Base-by-base conservation (phyloP, 257 asterid genomes). In the Solanum bulbocastanum region DNA sequence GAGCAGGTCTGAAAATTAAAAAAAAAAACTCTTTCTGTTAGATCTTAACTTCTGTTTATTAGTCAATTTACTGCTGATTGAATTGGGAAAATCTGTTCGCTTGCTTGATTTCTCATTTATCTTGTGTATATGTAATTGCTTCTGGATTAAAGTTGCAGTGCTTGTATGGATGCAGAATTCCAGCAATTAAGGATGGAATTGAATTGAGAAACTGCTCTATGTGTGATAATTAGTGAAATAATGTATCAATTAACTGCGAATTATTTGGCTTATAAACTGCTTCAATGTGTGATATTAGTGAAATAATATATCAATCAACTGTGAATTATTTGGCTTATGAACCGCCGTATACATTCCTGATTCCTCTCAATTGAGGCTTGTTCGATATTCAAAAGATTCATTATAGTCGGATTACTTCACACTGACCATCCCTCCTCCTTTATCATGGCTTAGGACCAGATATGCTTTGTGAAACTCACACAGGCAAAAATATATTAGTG, bases 1-100 rank as follows among this genome's bases (percentile, higher is more conserved):
- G 94, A 3, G 98, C 99, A 89, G 98, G 99, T 96, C 32, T 65
- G 39, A 40, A 14, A 42, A 1, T 3, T 2, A 6, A 18, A 13
- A 22, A 2, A 9, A 12, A 7, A 32, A 6, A 6, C 25, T 35
- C 22, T 27, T 49, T 65, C 22, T 25, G 8, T 23, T 56, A 15
- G 65, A 87, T 79, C 87, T 86, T 46, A 56, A 71, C 14, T 75
- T 87, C 3, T 5, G 7, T 74, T 86, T 13, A 13, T 22, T 86
- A 40, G 35, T 87, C 42, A 42, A 25, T 58, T 83, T 79, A 42
- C 46, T 33, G 78, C 37, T 40, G 85, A 72, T 73, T 75, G 83
- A 25, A 71, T 13, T 42, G 60, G 52, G 40, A 40, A 10, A 32
- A 52, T 86, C 8, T 81, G 16, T 23, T 86, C 12, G 62, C 32